Evolutionary conservation across 306 rosid species (phyloP).

Genomic region (Spatholobus suberectus): DNA sequence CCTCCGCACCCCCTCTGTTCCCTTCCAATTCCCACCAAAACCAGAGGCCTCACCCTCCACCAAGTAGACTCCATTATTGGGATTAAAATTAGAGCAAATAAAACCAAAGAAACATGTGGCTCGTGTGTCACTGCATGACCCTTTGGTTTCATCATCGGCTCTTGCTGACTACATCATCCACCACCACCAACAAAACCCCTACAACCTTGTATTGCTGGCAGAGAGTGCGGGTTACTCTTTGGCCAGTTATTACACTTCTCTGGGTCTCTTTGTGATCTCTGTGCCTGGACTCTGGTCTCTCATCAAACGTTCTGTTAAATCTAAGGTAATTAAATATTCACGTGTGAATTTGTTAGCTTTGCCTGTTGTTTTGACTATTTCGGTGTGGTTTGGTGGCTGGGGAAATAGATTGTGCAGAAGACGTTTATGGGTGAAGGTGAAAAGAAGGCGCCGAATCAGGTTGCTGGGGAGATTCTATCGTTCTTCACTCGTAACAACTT

Average conservation of each 20-base stretch:
- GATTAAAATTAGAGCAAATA: slow-evolving; percentile 16
- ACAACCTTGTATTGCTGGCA: slow-evolving; percentile 47
- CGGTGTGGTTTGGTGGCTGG: neutral
- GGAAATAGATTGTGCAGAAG: slow-evolving; percentile 84
- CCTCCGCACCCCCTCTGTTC: slow-evolving; percentile 35
- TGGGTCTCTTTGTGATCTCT: slow-evolving; percentile 94
- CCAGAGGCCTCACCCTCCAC: neutral
- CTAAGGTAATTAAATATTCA: slow-evolving; percentile 77
- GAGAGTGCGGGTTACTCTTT: slow-evolving; percentile 71
- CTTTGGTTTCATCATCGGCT: slow-evolving; percentile 30
- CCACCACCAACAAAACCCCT: slow-evolving; percentile 40
- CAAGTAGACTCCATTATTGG: slow-evolving; percentile 40
- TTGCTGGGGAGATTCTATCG: slow-evolving; percentile 88
- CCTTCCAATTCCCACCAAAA: slow-evolving; percentile 32
- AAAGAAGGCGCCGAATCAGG: slow-evolving; percentile 64
- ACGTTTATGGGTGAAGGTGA: slow-evolving; percentile 64
- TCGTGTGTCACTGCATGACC: slow-evolving; percentile 57
- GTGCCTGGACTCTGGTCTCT: slow-evolving; percentile 98
- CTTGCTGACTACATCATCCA: slow-evolving; percentile 43
- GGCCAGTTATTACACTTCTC: slow-evolving; percentile 93
- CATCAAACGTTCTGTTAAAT: slow-evolving; percentile 94
- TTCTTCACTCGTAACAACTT: slow-evolving; percentile 91
- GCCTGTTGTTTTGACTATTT: neutral
- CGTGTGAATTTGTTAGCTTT: neutral
- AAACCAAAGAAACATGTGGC: slow-evolving; percentile 36